Percentiles rank a stretch among this genome's conserved stretches.
Conservation (phyloP, 2,329 filamentous ascomycete species). For the Ampelomyces quisqualis region DNA sequence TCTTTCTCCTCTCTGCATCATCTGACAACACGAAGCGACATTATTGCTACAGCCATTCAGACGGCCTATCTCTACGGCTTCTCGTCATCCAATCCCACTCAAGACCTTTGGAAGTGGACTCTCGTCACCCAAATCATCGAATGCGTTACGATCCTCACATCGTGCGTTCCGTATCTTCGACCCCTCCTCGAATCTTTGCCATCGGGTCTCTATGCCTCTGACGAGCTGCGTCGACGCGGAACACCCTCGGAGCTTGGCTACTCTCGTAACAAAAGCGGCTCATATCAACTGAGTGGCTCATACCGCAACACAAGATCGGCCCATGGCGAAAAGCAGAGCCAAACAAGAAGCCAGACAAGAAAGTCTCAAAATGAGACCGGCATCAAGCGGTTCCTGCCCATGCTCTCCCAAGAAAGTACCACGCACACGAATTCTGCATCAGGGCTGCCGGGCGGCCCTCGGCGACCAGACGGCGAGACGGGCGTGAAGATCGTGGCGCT, state of each 20-base stretch:
- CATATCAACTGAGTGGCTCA: slow-evolving; percentile 34
- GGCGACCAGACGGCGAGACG: slow-evolving; percentile 32
- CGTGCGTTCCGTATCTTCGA: slow-evolving; percentile 40
- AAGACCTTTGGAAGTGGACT: slow-evolving; percentile 40
- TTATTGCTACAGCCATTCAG: slow-evolving; percentile 37
- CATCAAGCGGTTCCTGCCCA: slow-evolving; percentile 34
- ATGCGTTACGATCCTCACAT: slow-evolving; percentile 41
- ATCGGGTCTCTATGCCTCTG: slow-evolving; percentile 37
- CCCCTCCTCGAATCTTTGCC: slow-evolving; percentile 38
- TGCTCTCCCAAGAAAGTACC: slow-evolving; percentile 30
- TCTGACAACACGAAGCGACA: slow-evolving; percentile 26
- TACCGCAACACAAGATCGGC: slow-evolving; percentile 12
- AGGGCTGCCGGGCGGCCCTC: slow-evolving; percentile 36
- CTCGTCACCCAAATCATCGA: slow-evolving; percentile 37
- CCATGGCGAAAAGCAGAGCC: slow-evolving; percentile 2
- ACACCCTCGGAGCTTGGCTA: slow-evolving; percentile 33
- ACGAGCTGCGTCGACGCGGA: slow-evolving; percentile 35
- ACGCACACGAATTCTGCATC: slow-evolving; percentile 39
- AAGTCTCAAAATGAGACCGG: slow-evolving; percentile 23
- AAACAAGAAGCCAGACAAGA: slow-evolving; percentile 8
- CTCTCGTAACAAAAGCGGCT: slow-evolving; percentile 28
- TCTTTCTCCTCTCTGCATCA: background rate
- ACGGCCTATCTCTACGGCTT: slow-evolving; percentile 34
- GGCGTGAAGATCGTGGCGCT: slow-evolving; percentile 36
- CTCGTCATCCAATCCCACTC: slow-evolving; percentile 28